phyloP scores from a whole-genome alignment of 768 basidiomycete species.

The Russula griseocarnosa region DNA sequence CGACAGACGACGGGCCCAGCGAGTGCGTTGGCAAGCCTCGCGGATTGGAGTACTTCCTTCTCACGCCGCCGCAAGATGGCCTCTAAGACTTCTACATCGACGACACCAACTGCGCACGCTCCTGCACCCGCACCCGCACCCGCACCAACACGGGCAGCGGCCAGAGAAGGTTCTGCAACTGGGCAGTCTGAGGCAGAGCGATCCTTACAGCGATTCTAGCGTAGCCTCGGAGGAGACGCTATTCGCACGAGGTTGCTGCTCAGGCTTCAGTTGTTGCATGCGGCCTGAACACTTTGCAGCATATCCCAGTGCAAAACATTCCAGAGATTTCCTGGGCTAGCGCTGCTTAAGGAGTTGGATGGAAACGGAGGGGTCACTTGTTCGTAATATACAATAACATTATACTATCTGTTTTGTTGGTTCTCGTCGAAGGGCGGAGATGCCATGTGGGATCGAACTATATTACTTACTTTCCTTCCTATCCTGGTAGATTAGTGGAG shows the following conservation, averaged over 20 bases:
- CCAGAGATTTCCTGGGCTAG: background rate
- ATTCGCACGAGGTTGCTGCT: no score
- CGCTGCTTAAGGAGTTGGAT: background rate
- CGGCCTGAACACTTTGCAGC: no score
- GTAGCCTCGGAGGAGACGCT: background rate
- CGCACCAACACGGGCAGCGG: background rate
- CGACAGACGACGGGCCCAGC: conserved; percentile 29
- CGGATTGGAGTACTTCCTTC: conserved; percentile 29
- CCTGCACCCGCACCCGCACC: no score
- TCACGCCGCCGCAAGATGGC: conserved; percentile 21
- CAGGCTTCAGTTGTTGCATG: no score
- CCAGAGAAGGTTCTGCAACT: background rate
- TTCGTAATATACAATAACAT: background rate
- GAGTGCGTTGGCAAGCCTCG: conserved; percentile 34
- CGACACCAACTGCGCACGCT: no score
- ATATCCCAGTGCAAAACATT: background rate
- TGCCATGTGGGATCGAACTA: background rate
- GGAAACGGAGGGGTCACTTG: background rate
- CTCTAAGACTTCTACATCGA: background rate
- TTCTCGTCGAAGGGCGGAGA: background rate
- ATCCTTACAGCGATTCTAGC: conserved; percentile 17
- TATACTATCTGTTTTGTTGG: background rate
- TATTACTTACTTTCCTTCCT: no score
- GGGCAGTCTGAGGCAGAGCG: conserved; percentile 6
- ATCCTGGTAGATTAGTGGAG: background rate